Conservation (phyloP, 2,329 filamentous ascomycete genomes). For the Fusarium papillatum region DNA sequence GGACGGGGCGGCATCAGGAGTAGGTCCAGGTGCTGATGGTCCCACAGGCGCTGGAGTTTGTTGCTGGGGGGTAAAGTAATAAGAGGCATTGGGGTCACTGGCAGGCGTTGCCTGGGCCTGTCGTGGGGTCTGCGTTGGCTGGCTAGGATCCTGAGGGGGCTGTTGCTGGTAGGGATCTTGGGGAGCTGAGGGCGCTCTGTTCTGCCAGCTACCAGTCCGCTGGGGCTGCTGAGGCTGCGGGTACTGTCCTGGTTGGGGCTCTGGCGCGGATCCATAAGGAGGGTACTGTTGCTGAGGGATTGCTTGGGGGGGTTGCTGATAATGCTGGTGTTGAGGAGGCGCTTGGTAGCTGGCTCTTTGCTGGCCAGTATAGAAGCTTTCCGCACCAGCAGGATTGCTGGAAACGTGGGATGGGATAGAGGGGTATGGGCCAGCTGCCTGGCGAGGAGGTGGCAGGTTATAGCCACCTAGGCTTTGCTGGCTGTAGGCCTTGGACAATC, state of each 20-base stretch:
- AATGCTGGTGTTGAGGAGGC: slow-evolving; percentile 56
- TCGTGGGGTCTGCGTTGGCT: slow-evolving; percentile 47
- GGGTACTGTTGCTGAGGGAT: slow-evolving; percentile 56
- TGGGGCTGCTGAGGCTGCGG: slow-evolving; percentile 61
- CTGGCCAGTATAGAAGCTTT: slow-evolving; percentile 87
- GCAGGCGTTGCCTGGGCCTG: slow-evolving; percentile 45
- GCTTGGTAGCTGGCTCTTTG: slow-evolving; percentile 64
- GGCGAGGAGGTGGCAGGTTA: slow-evolving; percentile 65
- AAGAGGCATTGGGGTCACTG: slow-evolving; percentile 67
- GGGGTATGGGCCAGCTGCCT: slow-evolving; percentile 76
- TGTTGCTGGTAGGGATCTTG: slow-evolving; percentile 48
- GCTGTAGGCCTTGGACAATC: slow-evolving; percentile 91
- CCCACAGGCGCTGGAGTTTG: slow-evolving; percentile 49
- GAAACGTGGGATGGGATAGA: slow-evolving; percentile 71
- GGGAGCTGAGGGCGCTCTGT: slow-evolving; percentile 54
- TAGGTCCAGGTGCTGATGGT: slow-evolving; percentile 54
- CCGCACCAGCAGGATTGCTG: slow-evolving; percentile 67
- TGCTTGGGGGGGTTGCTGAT: slow-evolving; percentile 49
- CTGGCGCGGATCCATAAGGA: slow-evolving; percentile 57
- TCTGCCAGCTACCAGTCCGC: slow-evolving; percentile 66
- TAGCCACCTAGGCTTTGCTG: slow-evolving; percentile 82
- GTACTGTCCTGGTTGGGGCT: slow-evolving; percentile 58
- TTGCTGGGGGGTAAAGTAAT: slow-evolving; percentile 67
- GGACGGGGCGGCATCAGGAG: slow-evolving; percentile 59
- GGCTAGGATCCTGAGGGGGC: slow-evolving; percentile 41